Base-by-base conservation (phyloP, 139 green algal species). In the Coelastrella sp. region DNA sequence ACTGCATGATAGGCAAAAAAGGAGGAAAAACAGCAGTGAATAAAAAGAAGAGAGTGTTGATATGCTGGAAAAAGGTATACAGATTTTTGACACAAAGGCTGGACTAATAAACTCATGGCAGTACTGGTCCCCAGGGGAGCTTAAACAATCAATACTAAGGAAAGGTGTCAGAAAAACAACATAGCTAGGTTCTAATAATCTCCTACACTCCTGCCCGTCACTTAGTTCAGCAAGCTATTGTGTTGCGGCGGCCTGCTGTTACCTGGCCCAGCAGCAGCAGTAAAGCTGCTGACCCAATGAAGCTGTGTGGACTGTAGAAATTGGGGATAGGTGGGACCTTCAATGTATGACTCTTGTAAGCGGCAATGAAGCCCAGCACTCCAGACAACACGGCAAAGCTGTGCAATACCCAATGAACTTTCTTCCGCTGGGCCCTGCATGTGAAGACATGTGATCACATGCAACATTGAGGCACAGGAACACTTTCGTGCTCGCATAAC, bases 251-350 rank as follows among this genome's bases (percentile, higher is more conserved):
- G 24, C 7, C 57, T 72, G 24, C 27, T 0, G 12, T 76, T 72
- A 88, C 84, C 84, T 88, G 84, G 15, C 68, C 68, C 6, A 80
- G 22, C 35, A 80, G 10, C 66, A 88, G 68, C 66, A 88, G 84
- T 68, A 88, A 24, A 49, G 90, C 87, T 1, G 85, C 20, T 27
- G 94, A 10, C 24, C 92, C 93, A 56, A 95, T 57, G 57, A 68
- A 94, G 85, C 87, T 92, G 90, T 97, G 95, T 5, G 89, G 80
- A 58, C 74, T 93, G 91, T 96, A 97, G 10, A 97, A 88, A 65
- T 97, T 94, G 3, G 94, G 92, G 49, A 94, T 96, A 61, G 94
- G 86, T 15, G 95, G 95, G 57, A 56, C 78, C 90, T 95, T 95
- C 0, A 95, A 85, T 3, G 79, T 95, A 90, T 97, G 95, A 17